These are phyloP conservation scores for Botrytis pseudocinerea DNA, from an alignment of 2,329 filamentous ascomycete genomes.

Conservation along the genomic window DNA sequence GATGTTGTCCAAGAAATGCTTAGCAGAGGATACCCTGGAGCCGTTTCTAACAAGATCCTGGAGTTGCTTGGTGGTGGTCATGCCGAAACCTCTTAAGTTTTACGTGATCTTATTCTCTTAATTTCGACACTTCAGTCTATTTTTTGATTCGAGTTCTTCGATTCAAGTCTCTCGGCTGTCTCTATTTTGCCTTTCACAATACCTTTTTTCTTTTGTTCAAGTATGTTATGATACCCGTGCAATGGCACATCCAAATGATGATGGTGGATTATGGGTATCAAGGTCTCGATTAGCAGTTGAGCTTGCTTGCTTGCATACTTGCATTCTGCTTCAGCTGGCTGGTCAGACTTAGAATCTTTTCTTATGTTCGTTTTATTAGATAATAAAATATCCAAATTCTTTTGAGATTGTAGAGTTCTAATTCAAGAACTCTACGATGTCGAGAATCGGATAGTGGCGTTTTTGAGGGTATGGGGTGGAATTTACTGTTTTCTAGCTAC, in stretches of 20 bases:
- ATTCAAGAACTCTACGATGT: slow-evolving; percentile 32
- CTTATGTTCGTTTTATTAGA: slow-evolving; percentile 24
- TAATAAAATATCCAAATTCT: slow-evolving; percentile 28
- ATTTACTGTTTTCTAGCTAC: neutral
- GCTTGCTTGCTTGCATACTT: neutral
- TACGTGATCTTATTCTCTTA: neutral
- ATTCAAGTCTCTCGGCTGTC: slow-evolving; percentile 28
- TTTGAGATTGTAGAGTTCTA: slow-evolving; percentile 31
- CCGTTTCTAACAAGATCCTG: slow-evolving; percentile 90
- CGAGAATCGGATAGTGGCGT: slow-evolving; percentile 31
- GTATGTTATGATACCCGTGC: slow-evolving; percentile 39
- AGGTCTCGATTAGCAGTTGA: slow-evolving; percentile 15
- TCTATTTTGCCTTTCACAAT: slow-evolving; percentile 28
- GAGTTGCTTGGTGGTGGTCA: slow-evolving; percentile 72
- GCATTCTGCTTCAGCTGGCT: slow-evolving; percentile 19
- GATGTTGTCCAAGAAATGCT: slow-evolving; percentile 86
- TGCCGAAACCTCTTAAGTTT: slow-evolving; percentile 29
- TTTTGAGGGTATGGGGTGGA: neutral
- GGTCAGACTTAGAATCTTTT: slow-evolving; percentile 19
- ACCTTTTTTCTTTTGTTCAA: slow-evolving; percentile 36
- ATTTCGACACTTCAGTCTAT: neutral
- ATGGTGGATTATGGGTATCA: slow-evolving; percentile 34
- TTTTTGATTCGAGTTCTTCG: slow-evolving; percentile 25
- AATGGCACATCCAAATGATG: slow-evolving; percentile 34
- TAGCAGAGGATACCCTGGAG: slow-evolving; percentile 82